phyloP scores from a whole-genome alignment of 441 rosid genomes.

The Bocquillonia castaneifolia region DNA sequence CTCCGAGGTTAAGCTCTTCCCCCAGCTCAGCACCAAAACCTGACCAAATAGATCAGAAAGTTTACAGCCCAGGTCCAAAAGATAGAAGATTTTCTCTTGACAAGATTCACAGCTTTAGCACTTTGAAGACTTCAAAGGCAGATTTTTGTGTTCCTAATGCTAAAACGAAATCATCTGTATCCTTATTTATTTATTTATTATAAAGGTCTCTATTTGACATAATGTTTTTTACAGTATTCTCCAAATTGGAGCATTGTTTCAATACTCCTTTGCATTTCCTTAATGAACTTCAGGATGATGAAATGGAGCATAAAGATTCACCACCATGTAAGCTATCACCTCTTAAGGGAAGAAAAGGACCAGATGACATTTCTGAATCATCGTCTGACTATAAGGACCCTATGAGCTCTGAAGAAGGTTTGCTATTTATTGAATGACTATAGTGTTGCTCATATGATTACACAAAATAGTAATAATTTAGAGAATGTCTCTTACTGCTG shows the following conservation, averaged over 20 bases:
- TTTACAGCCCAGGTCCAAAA: constrained; percentile 35
- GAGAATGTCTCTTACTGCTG: neutral
- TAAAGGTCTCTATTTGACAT: constrained; percentile 14
- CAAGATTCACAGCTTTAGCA: constrained; percentile 46
- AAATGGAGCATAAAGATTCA: constrained; percentile 34
- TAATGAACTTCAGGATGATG: constrained; percentile 46
- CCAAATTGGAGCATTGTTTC: constrained; percentile 16
- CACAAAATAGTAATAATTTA: neutral
- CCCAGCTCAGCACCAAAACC: constrained; percentile 42
- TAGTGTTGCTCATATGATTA: constrained; percentile 20
- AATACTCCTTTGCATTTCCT: constrained; percentile 43
- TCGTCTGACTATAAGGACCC: constrained; percentile 50
- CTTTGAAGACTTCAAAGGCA: constrained; percentile 35
- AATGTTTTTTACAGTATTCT: neutral
- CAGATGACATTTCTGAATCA: constrained; percentile 36
- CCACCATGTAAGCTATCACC: constrained; percentile 34
- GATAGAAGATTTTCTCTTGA: constrained; percentile 32
- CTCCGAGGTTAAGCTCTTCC: constrained; percentile 39
- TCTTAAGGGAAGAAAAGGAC: constrained; percentile 31
- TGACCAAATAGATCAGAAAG: constrained; percentile 32
- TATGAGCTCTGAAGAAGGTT: constrained; percentile 47
- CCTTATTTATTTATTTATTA: constrained; percentile 32
- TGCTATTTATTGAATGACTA: constrained; percentile 31
- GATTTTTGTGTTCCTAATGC: constrained; percentile 34
- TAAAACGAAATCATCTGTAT: constrained; percentile 45